Conservation (phyloP, 345 rosid species). For the Stellera chamaejasme region DNA sequence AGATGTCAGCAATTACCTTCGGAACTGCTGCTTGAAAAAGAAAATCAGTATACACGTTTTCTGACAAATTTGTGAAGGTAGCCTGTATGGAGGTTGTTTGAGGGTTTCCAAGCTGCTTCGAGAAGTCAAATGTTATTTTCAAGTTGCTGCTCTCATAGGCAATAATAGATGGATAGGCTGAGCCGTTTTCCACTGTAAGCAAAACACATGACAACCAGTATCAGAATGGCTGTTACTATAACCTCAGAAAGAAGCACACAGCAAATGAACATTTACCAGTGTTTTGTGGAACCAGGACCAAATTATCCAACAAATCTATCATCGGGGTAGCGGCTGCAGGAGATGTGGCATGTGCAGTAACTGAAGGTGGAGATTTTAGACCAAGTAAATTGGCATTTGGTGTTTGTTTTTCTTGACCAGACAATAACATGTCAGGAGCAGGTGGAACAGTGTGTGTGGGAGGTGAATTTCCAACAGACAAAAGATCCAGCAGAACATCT, state of each 20-base stretch:
- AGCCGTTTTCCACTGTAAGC: slow-evolving; percentile 64
- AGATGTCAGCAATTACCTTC: slow-evolving; percentile 41
- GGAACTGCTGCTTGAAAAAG: slow-evolving; percentile 98
- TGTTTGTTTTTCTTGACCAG: slow-evolving; percentile 31
- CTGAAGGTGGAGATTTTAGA: slow-evolving; percentile 37
- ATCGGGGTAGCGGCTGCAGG: slow-evolving; percentile 40
- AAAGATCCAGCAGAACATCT: slow-evolving; percentile 77
- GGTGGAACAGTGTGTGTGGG: slow-evolving; percentile 52
- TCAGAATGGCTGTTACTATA: background rate
- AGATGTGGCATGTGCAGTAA: slow-evolving; percentile 29
- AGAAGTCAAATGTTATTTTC: slow-evolving; percentile 67
- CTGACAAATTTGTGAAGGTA: slow-evolving; percentile 67
- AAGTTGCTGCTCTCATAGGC: slow-evolving; percentile 83
- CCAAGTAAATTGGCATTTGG: slow-evolving; percentile 37
- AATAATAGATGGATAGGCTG: slow-evolving; percentile 60
- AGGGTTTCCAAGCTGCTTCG: slow-evolving; percentile 68
- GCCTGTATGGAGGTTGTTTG: slow-evolving; percentile 64
- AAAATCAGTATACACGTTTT: slow-evolving; percentile 60
- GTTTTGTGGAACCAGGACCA: slow-evolving; percentile 48
- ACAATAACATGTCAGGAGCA: slow-evolving; percentile 49
- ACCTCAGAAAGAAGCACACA: background rate
- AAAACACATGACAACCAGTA: slow-evolving; percentile 14
- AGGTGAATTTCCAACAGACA: slow-evolving; percentile 73
- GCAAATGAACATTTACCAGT: slow-evolving; percentile 39
- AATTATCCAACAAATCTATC: slow-evolving; percentile 86